Conservation (phyloP, 768 basidiomycete species). For the Agrocybe pediades region DNA sequence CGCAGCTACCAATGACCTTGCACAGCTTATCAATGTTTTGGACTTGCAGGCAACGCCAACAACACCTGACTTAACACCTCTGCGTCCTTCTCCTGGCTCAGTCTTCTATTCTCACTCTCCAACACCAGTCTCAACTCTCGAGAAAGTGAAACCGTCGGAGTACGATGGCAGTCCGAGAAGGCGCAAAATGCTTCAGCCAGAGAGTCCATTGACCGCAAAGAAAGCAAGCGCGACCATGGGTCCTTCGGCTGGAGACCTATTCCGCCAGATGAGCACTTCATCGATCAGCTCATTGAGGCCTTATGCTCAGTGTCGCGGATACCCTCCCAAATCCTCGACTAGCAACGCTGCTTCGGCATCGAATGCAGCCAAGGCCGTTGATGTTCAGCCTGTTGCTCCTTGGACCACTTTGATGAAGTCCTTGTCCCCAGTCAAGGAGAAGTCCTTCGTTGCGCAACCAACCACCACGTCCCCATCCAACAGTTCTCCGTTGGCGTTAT, state of each 20-base stretch:
- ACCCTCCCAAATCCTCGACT: conserved; percentile 2
- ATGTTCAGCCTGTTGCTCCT: conserved; percentile 64
- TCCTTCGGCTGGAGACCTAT: not conserved
- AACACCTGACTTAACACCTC: conserved; percentile 49
- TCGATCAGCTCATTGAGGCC: conserved; percentile 37
- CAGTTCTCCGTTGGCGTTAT: no score
- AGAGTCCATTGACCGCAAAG: conserved; percentile 37
- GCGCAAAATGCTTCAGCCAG: conserved; percentile 17
- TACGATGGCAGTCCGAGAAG: conserved; percentile 32
- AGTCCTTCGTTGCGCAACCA: not conserved
- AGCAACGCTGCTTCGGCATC: conserved; percentile 6
- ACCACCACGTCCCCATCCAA: no score
- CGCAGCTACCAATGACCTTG: conserved; percentile 80
- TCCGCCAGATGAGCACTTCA: conserved; percentile 33
- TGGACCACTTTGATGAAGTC: conserved; percentile 50
- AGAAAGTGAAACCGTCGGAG: conserved; percentile 5
- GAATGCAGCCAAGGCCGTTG: conserved; percentile 18
- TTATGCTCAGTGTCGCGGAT: conserved; percentile 27
- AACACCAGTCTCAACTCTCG: conserved; percentile 11
- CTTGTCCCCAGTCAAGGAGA: conserved; percentile 29
- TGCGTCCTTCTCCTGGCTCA: conserved; percentile 31
- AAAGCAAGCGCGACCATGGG: conserved; percentile 2
- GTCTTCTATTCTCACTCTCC: conserved; percentile 19
- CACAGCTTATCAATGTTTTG: conserved; percentile 76
- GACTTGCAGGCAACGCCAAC: conserved; percentile 78